Evolutionary conservation across 1,284 basidiomycete species (phyloP), one percentile per base, ranked within the genome.

Genomic region (Rhodotorula mucilaginosa): DNA sequence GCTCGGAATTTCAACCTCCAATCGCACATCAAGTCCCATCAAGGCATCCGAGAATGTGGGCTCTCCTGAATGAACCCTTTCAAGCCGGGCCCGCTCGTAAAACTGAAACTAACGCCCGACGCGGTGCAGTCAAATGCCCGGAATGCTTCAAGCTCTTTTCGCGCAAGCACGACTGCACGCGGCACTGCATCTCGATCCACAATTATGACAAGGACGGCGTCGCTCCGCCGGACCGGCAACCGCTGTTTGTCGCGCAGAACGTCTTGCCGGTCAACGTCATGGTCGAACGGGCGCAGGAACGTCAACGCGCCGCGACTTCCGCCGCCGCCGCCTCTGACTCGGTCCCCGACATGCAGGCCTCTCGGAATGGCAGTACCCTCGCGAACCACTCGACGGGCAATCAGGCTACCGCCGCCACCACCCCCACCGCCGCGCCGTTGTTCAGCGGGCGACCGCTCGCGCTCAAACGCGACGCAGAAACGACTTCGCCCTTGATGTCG

Each of bases 1-100:
- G 75, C 75, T 21, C 61, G 75, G 5, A 74, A 76, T 44, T 76
- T 74, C 71, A 76, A 76, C 61, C 58, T 76, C 6, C 69, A 74
- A 39, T 60, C 58, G 2, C 75, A 76, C 65, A 74, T 76, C 70
- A 74, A 76, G 67, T 68, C 65, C 16, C 75, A 76, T 31, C 61
- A 70, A n/a, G 75, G 75, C 8, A 68, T 76, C 16, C 73, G 75
- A 10, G 75, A 76, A 29, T 76, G 70, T 76, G 57, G 23, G 18
- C 51, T n/a, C 6, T 12, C 51, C 56, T 26, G 26, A 26, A 26
- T 26, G 26, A 26, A 26, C 26, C 26, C 26, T 26, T 26, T 26
- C 26, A 26, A 26, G 26, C 26, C 26, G 26, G 26, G 26, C 26
- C 26, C 26, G 26, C 26, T 26, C 26, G 26, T 26, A 26, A 26